Evolutionary conservation across 2,329 filamentous ascomycete genomes (phyloP).

Genomic region (Nemania sp.): DNA sequence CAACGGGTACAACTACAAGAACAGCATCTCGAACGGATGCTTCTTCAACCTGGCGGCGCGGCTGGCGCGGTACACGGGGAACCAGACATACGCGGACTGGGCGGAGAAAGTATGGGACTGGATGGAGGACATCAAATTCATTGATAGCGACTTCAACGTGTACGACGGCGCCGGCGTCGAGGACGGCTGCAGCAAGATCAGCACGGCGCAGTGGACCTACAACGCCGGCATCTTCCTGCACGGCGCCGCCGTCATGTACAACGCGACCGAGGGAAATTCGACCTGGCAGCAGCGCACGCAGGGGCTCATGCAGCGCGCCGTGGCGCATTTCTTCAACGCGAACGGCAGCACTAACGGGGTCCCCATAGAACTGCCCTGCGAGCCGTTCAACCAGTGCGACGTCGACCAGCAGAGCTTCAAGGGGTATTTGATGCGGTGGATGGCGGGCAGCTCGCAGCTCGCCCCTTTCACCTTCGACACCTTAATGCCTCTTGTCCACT

Average conservation of each 20-base stretch:
- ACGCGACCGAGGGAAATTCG: constrained; percentile 55
- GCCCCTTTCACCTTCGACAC: constrained; percentile 54
- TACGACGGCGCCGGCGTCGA: constrained; percentile 57
- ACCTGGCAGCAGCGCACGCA: constrained; percentile 62
- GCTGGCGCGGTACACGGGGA: constrained; percentile 76
- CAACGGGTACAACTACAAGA: constrained; percentile 70
- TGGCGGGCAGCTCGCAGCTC: constrained; percentile 58
- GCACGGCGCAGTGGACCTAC: constrained; percentile 68
- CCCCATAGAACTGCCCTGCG: constrained; percentile 70
- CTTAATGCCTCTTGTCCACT: constrained; percentile 55
- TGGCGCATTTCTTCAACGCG: constrained; percentile 60
- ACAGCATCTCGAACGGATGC: constrained; percentile 69
- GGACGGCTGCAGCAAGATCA: constrained; percentile 53
- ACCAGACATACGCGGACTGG: constrained; percentile 77
- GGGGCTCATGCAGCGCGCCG: constrained; percentile 57
- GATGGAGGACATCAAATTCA: constrained; percentile 59
- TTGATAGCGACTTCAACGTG: constrained; percentile 58
- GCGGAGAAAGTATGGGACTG: constrained; percentile 72
- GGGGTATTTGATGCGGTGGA: constrained; percentile 71
- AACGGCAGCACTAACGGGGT: constrained; percentile 48
- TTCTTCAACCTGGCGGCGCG: constrained; percentile 72
- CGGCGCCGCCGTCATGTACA: constrained; percentile 64
- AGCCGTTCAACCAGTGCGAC: constrained; percentile 63
- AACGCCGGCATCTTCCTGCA: constrained; percentile 69
- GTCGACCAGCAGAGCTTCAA: constrained; percentile 76